A percentile compares a stretch with the other conserved stretches of the same genome.
These are phyloP conservation scores for Backusella circina DNA, from an alignment of 192 early-diverging fungal species.

Conservation along the genomic window DNA sequence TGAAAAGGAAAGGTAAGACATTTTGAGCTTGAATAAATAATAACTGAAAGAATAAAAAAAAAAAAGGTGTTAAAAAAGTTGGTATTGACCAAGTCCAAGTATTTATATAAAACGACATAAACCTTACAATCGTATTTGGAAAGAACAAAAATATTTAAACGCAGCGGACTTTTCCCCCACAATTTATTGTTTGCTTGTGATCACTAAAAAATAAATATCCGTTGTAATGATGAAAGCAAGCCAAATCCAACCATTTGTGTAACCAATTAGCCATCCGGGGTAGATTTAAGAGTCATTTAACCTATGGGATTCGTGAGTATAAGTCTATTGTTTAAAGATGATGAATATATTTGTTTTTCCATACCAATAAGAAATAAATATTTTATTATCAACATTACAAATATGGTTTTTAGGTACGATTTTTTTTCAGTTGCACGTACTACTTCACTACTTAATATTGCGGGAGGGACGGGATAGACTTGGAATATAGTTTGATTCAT, in stretches of 20 bases:
- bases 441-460: not conserved
- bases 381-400: not conserved
- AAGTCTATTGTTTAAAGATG: not conserved
- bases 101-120: not conserved
- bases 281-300: not conserved
- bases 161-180: not conserved
- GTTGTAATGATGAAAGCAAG: not conserved
- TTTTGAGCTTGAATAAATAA: not conserved
- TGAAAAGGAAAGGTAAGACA: conserved; percentile 3
- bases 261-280: not conserved
- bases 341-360: not conserved
- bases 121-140: not conserved
- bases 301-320: not conserved
- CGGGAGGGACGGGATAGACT: not conserved
- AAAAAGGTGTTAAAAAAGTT: not conserved
- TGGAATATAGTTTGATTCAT: not conserved
- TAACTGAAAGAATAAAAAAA: not conserved
- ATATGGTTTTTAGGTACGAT: not conserved
- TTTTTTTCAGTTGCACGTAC: not conserved
- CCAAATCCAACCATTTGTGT: not conserved
- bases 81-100: not conserved
- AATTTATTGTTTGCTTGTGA: not conserved
- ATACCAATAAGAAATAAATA: not conserved
- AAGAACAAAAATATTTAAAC: not conserved
- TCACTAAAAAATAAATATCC: not conserved